Evolutionary conservation across 768 basidiomycete genomes (phyloP), one percentile per base, ranked within the genome.

Genomic region (Collybia sordida): DNA sequence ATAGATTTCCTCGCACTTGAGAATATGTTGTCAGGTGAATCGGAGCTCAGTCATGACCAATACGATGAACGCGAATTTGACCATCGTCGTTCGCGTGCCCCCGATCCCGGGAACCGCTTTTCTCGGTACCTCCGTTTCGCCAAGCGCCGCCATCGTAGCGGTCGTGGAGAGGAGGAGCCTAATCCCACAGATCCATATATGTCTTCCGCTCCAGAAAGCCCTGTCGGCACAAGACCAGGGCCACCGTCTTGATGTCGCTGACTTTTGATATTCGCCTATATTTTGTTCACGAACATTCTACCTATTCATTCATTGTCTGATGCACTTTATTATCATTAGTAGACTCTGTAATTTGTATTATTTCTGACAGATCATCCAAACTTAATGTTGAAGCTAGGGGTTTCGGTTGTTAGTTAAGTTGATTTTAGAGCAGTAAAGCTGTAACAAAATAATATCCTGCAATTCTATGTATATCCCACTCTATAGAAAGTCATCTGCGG

Each of bases 1-100:
- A 27, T 52, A 82, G 84, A 86, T 60, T 86, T 86, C 55, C 71
- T 76, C 49, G 79, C 83, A 6, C 68, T 85, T 45, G 80, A 85
- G 56, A 73, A 74, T n/a, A 82, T 86, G 46, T 62, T 85, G 37
- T 70, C 73, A 7, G 67, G 66, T 4, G 60, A 59, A 27, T 45
- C 59, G 4, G 59, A 60, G 15, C 63, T 58, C 35, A 59, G 36
- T 31, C 47, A 52, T 23, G 46, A 56, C 41, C 39, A 61, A 22
- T 63, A 64, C 11, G 58, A 64, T 9, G 60, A 55, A 24, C 25
- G 18, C 3, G 40, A 36, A 18, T 19, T 25, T 6, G 45, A 38
- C n/a, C 36, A 38, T 24, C 45, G 36, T 19, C 45, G 23, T 19
- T 38, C 36, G 12, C 31, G 59, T 43, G 12, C 27, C 47, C 43